phyloP scores from a whole-genome alignment of 352 stramenopile species.

The Phytopythium boreale region DNA sequence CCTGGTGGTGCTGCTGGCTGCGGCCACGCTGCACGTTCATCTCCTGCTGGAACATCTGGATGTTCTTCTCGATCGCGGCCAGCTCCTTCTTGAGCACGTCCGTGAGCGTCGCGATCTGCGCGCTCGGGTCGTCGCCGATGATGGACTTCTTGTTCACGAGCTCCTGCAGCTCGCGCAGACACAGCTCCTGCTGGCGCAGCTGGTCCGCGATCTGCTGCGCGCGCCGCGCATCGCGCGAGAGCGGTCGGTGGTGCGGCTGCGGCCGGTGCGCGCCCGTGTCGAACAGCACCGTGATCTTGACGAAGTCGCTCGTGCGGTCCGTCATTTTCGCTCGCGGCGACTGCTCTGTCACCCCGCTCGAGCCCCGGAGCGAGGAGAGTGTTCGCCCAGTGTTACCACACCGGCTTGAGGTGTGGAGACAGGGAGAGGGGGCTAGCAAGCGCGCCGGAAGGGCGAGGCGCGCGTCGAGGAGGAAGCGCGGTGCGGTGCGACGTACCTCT shows the following conservation, averaged over 20 bases:
- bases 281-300: slow-evolving; percentile 83
- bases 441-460: too few relatives aligned
- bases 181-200: slow-evolving; percentile 76
- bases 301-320: slow-evolving; percentile 84
- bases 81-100: slow-evolving; percentile 82
- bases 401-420: too few relatives aligned
- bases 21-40: slow-evolving; percentile 45
- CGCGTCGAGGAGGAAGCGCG: too few relatives aligned
- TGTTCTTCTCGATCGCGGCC: slow-evolving; percentile 31
- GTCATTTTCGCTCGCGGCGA: slow-evolving; percentile 10
- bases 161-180: slow-evolving; percentile 69
- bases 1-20: slow-evolving; percentile 67
- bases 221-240: slow-evolving; percentile 67
- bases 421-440: too few relatives aligned
- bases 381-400: too few relatives aligned
- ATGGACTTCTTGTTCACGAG: slow-evolving; percentile 75
- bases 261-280: slow-evolving; percentile 48
- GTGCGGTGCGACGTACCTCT: too few relatives aligned
- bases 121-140: slow-evolving; percentile 68
- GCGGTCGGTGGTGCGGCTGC: slow-evolving; percentile 45
- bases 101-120: slow-evolving; percentile 74
- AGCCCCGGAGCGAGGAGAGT: background rate
- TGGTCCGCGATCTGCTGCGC: slow-evolving; percentile 83
- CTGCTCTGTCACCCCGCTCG: background rate
- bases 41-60: slow-evolving; percentile 4